phyloP scores from a whole-genome alignment of 2,329 filamentous ascomycete genomes.

The Leptographium galeiforme region DNA sequence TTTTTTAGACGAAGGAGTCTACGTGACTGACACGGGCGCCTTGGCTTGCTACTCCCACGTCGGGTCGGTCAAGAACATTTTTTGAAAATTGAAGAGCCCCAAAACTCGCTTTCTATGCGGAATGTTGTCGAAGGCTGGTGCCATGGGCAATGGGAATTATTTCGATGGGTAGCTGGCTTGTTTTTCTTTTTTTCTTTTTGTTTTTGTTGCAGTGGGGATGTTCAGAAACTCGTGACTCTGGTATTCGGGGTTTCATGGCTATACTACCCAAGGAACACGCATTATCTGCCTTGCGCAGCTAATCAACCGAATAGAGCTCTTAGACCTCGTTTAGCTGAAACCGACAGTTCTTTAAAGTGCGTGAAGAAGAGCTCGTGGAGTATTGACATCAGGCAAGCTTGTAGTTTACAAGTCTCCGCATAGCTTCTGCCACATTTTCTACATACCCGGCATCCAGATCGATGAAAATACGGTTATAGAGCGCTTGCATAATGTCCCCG shows the following conservation, averaged over 20 bases:
- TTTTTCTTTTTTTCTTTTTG: too few species aligned
- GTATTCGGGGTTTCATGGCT: too few species aligned
- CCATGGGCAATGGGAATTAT: neutral
- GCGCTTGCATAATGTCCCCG: neutral
- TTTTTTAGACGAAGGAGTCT: slow-evolving; percentile 2
- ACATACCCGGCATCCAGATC: neutral
- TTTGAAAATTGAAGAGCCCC: neutral
- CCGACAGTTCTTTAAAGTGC: too few species aligned
- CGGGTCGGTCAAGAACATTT: neutral
- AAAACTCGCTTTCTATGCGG: neutral
- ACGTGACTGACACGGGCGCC: neutral
- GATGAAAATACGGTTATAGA: neutral
- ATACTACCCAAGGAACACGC: too few species aligned
- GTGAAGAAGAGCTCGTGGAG: too few species aligned
- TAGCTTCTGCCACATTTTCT: neutral
- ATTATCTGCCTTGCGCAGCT: too few species aligned
- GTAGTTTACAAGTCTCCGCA: too few species aligned
- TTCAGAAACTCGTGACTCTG: too few species aligned
- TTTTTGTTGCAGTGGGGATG: neutral
- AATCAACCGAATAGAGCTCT: too few species aligned
- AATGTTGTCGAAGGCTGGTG: neutral
- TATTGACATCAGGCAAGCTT: too few species aligned
- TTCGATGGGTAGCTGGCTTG: too few species aligned
- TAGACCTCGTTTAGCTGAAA: too few species aligned
- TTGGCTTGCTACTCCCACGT: slow-evolving; percentile 5